Conservation (phyloP, 2,329 filamentous ascomycete species). For the Huntiella bhutanensis region DNA sequence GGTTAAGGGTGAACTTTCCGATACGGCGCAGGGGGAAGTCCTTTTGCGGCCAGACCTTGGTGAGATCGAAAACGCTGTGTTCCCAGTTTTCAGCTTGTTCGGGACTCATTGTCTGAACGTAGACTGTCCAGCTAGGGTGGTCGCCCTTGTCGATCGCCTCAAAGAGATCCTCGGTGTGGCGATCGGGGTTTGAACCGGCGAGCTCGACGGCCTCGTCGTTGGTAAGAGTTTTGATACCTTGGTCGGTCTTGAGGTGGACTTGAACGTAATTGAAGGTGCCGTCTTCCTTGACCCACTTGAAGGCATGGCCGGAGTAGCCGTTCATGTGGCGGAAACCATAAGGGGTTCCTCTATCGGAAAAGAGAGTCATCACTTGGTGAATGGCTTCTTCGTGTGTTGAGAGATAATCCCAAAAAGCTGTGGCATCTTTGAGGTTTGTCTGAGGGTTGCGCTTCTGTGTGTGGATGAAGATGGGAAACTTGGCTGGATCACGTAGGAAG, state of each 20-base stretch:
- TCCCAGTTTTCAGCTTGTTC: constrained; percentile 40
- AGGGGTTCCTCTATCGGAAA: constrained; percentile 47
- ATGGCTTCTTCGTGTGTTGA: constrained; percentile 41
- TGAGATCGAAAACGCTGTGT: constrained; percentile 50
- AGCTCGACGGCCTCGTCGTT: constrained; percentile 36
- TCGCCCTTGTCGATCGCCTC: constrained; percentile 42
- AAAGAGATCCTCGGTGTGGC: constrained; percentile 43
- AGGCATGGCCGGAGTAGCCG: constrained; percentile 47
- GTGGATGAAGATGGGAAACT: constrained; percentile 60
- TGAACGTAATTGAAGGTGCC: constrained; percentile 48
- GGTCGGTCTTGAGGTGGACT: constrained; percentile 43
- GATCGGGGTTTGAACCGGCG: constrained; percentile 40
- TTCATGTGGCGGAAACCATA: constrained; percentile 49
- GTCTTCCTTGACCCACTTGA: constrained; percentile 47
- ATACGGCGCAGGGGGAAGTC: constrained; percentile 42
- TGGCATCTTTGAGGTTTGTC: constrained; percentile 51
- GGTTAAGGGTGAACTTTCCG: constrained; percentile 44
- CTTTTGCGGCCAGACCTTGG: constrained; percentile 48
- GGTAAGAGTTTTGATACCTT: constrained; percentile 41
- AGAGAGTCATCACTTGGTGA: constrained; percentile 46
- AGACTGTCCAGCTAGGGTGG: constrained; percentile 43
- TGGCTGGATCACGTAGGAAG: constrained; percentile 55
- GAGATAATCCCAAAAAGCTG: constrained; percentile 32
- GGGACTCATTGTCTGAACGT: constrained; percentile 43
- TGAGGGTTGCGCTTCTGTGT: constrained; percentile 59